phyloP scores from a whole-genome alignment of 2,329 filamentous ascomycete genomes.

The Fusarium sp. region DNA sequence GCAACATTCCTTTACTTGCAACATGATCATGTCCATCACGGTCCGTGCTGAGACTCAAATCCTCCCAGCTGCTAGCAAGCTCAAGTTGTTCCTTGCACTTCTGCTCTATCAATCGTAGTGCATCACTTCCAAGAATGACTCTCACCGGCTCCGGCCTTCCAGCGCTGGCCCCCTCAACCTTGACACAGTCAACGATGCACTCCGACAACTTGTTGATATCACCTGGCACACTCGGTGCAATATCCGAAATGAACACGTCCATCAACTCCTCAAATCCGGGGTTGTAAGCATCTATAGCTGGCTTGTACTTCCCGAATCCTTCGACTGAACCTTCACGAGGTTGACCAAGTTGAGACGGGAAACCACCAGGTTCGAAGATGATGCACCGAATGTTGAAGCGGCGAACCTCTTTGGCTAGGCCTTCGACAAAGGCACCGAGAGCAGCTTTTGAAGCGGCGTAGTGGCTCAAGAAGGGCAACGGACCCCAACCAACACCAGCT shows the following conservation, averaged over 20 bases:
- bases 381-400: conserved; percentile 2
- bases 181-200: conserved; percentile 1
- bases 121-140: conserved; percentile 6
- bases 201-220: conserved; percentile 4
- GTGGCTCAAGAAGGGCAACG: conserved; percentile 5
- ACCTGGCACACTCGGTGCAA: not conserved
- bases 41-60: conserved; percentile 3
- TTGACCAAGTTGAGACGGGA: conserved; percentile 7
- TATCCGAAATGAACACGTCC: conserved; percentile 1
- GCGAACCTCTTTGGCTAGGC: not conserved
- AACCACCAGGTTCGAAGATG: conserved; percentile 5
- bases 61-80: not conserved
- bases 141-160: not conserved
- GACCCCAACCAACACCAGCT: conserved; percentile 1
- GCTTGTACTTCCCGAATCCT: not conserved
- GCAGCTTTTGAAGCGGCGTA: conserved; percentile 17
- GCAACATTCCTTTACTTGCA: conserved; percentile 13
- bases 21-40: conserved; percentile 1
- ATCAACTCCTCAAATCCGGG: not conserved
- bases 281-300: not conserved
- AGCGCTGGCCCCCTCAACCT: not conserved
- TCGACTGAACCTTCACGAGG: not conserved
- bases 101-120: conserved; percentile 2
- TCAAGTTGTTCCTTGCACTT: conserved; percentile 11
- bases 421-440: not conserved